phyloP scores from a whole-genome alignment of 1,284 basidiomycete species.

The Leccinum insolens region DNA sequence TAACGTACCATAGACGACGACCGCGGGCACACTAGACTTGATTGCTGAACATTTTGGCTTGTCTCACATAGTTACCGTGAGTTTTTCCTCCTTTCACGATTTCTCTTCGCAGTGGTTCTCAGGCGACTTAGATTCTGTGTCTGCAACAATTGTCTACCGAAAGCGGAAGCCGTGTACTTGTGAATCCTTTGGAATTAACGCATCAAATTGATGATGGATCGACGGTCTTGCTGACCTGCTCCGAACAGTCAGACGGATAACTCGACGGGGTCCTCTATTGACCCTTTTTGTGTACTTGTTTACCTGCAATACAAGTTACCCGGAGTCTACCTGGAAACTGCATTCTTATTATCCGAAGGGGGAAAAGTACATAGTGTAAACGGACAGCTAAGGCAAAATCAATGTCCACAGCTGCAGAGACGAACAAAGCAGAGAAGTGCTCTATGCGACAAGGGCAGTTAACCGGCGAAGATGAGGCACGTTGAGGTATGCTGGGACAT shows the following conservation, averaged over 20 bases:
- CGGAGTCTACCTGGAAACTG: slow-evolving; percentile 2
- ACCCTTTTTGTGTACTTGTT: not conserved
- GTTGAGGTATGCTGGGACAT: too few species aligned
- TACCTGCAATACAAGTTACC: slow-evolving; percentile 4
- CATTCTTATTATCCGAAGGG: slow-evolving; percentile 21
- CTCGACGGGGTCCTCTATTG: not conserved
- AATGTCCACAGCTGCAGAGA: too few species aligned
- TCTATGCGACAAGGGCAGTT: too few species aligned
- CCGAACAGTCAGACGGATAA: slow-evolving; percentile 1
- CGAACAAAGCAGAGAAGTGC: too few species aligned
- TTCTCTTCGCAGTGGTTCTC: slow-evolving; percentile 2
- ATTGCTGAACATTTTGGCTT: too few species aligned
- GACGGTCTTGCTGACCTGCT: slow-evolving; percentile 31
- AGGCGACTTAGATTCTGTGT: slow-evolving; percentile 32
- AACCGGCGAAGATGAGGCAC: too few species aligned
- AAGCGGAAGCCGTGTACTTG: slow-evolving; percentile 11
- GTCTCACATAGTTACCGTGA: too few species aligned
- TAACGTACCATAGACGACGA: slow-evolving; percentile 38
- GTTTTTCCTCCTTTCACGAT: too few species aligned
- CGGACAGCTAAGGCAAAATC: too few species aligned
- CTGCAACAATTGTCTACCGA: slow-evolving; percentile 31
- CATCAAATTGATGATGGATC: slow-evolving; percentile 48
- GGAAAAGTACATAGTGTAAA: not conserved
- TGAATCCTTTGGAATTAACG: slow-evolving; percentile 41
- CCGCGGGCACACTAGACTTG: slow-evolving; percentile 31